Conservation (phyloP, 116 monocot genomes). For the Trichopus zeylanicus region DNA sequence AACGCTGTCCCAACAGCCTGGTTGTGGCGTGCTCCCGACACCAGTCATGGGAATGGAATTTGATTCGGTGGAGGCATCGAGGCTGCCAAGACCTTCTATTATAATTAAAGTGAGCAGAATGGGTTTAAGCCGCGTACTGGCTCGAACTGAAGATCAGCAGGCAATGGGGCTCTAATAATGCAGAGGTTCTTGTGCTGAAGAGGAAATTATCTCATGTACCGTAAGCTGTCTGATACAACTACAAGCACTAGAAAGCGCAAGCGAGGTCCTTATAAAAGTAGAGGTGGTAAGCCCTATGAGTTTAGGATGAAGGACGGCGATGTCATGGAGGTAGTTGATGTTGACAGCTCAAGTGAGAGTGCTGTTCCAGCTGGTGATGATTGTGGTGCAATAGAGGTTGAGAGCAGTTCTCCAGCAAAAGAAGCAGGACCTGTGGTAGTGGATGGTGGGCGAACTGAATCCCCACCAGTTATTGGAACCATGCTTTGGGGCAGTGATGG, state of each 20-base stretch:
- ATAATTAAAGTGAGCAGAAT: slow-evolving; percentile 25
- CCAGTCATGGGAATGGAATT: slow-evolving; percentile 33
- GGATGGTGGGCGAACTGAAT: background rate
- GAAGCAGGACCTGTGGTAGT: background rate
- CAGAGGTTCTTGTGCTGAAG: slow-evolving; percentile 39
- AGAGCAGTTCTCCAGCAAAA: background rate
- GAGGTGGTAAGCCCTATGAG: slow-evolving; percentile 1
- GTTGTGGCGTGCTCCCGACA: slow-evolving; percentile 7
- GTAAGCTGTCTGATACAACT: background rate
- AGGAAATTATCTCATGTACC: slow-evolving; percentile 15
- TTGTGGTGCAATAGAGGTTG: background rate
- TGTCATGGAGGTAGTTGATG: slow-evolving; percentile 8
- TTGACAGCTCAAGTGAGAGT: slow-evolving; percentile 11
- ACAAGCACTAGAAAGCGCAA: slow-evolving; percentile 5
- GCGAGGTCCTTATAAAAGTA: slow-evolving; percentile 22
- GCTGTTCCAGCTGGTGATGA: background rate
- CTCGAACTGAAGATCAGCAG: slow-evolving; percentile 23
- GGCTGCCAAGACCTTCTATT: slow-evolving; percentile 35
- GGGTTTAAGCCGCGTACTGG: slow-evolving; percentile 29
- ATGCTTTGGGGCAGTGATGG: background rate
- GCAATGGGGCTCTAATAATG: slow-evolving; percentile 26
- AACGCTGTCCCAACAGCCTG: slow-evolving; percentile 10
- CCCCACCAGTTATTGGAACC: background rate
- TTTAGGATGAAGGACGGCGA: background rate
- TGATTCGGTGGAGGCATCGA: slow-evolving; percentile 29